Percentiles rank a stretch among this genome's conserved stretches.
phyloP scores from a whole-genome alignment of 2,329 filamentous ascomycete species.

The Exophiala sp. region DNA sequence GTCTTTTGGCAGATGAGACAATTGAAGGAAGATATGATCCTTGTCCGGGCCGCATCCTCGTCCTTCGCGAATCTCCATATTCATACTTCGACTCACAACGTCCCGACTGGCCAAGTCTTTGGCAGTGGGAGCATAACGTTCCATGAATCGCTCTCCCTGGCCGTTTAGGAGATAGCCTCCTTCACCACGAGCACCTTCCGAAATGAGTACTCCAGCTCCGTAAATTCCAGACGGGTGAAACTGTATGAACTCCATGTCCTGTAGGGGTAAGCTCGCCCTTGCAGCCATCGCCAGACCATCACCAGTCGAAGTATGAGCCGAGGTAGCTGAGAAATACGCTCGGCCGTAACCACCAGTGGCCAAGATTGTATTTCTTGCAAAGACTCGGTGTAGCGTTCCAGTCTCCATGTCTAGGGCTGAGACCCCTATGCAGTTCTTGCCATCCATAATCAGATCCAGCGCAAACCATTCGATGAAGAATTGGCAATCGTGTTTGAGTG shows the following conservation, averaged over 20 bases:
- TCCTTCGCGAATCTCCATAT: constrained; percentile 94
- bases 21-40: constrained; percentile 97
- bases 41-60: constrained; percentile 95
- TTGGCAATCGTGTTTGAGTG: constrained; percentile 94
- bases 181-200: constrained; percentile 95
- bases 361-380: constrained; percentile 92
- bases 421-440: constrained; percentile 93
- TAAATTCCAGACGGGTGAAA: constrained; percentile 99
- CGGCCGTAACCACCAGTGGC: constrained; percentile 97
- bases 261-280: constrained; percentile 93
- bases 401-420: constrained; percentile 98
- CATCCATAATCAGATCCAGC: constrained; percentile 94
- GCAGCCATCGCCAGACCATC: constrained; percentile 99
- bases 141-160: constrained; percentile 99
- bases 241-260: constrained; percentile 99
- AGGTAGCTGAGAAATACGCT: constrained; percentile 97
- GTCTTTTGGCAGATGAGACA: constrained; percentile 89
- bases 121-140: constrained; percentile 93
- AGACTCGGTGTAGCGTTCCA: constrained; percentile 94
- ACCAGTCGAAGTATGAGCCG: constrained; percentile 96
- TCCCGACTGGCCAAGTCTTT: constrained; percentile 97
- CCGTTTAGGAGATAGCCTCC: constrained; percentile 97
- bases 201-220: constrained; percentile 95
- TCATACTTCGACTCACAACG: constrained; percentile 97
- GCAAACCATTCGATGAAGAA: constrained; percentile 99